phyloP scores from a whole-genome alignment of 2,329 filamentous ascomycete species.

The Sordariomycetes sp. region DNA sequence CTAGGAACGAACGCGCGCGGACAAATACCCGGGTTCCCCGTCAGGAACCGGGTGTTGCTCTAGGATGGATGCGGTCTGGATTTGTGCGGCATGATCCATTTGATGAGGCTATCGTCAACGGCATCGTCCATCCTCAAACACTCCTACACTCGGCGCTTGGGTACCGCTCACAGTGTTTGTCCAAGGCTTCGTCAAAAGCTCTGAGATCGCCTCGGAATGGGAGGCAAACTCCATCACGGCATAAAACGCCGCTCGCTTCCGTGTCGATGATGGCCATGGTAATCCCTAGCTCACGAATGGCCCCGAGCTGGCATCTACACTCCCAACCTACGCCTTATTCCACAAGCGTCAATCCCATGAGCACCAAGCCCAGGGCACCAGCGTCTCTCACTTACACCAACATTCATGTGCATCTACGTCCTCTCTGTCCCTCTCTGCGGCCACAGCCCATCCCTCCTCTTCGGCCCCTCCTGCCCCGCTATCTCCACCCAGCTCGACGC shows the following conservation, averaged over 20 bases:
- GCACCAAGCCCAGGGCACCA: background rate
- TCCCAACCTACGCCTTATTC: background rate
- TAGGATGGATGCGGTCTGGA: background rate
- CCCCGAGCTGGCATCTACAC: background rate
- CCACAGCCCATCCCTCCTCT: slow-evolving; percentile 2
- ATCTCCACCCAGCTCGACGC: slow-evolving; percentile 1
- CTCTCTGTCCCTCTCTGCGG: slow-evolving; percentile 3
- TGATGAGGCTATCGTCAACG: background rate
- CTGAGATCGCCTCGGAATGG: background rate
- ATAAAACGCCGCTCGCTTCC: background rate
- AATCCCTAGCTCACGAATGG: background rate
- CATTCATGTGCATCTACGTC: slow-evolving; percentile 3
- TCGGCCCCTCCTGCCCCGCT: slow-evolving; percentile 3
- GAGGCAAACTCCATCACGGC: background rate
- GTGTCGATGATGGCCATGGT: background rate
- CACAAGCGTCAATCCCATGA: background rate
- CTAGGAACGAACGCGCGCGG: background rate
- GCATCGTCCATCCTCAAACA: background rate
- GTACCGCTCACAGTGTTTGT: background rate
- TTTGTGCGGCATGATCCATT: background rate
- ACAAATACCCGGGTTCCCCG: background rate
- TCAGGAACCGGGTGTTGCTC: background rate
- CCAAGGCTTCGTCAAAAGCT: background rate
- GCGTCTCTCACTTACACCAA: background rate
- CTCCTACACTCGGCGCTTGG: background rate